phyloP scores from a whole-genome alignment of 305 asterid species.

The Caryopteris hybrid region DNA sequence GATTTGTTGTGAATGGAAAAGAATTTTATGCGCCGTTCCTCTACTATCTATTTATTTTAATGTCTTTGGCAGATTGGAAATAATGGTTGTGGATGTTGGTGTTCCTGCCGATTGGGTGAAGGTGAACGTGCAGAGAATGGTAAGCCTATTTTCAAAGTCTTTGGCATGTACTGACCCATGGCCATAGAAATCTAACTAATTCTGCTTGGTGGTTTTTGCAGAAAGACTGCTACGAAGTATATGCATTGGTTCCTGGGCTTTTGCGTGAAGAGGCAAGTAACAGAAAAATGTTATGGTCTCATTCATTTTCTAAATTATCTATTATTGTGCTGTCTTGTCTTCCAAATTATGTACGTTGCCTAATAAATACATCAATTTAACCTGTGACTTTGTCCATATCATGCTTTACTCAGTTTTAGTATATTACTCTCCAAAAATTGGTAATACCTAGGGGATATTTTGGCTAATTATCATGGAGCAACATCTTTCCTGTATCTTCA shows the following conservation, averaged over 20 bases:
- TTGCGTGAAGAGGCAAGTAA: slow-evolving; percentile 91
- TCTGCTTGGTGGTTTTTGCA: slow-evolving; percentile 34
- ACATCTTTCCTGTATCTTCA: neutral
- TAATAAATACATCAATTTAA: neutral
- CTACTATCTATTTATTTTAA: slow-evolving; percentile 9
- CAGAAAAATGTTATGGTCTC: slow-evolving; percentile 3
- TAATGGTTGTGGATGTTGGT: slow-evolving; percentile 80
- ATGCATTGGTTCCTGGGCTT: slow-evolving; percentile 95
- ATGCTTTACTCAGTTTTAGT: neutral
- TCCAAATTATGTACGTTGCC: neutral
- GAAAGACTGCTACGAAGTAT: slow-evolving; percentile 95
- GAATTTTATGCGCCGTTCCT: neutral
- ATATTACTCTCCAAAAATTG: neutral
- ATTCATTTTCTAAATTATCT: slow-evolving; percentile 1
- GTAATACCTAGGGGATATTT: neutral
- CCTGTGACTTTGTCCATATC: neutral
- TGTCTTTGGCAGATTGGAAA: slow-evolving; percentile 47
- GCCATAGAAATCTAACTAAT: slow-evolving; percentile 23
- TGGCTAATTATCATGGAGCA: neutral
- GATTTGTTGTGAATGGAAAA: slow-evolving; percentile 13
- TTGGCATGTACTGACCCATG: slow-evolving; percentile 5
- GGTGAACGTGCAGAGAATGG: slow-evolving; percentile 90
- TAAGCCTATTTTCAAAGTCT: slow-evolving; percentile 29
- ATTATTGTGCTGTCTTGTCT: neutral
- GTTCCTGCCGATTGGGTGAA: slow-evolving; percentile 96